Percentiles rank a stretch among this genome's conserved stretches.
These are phyloP conservation scores for Xylaria hypoxylon DNA, from an alignment of 2,329 filamentous ascomycete species.

Conservation along the genomic window DNA sequence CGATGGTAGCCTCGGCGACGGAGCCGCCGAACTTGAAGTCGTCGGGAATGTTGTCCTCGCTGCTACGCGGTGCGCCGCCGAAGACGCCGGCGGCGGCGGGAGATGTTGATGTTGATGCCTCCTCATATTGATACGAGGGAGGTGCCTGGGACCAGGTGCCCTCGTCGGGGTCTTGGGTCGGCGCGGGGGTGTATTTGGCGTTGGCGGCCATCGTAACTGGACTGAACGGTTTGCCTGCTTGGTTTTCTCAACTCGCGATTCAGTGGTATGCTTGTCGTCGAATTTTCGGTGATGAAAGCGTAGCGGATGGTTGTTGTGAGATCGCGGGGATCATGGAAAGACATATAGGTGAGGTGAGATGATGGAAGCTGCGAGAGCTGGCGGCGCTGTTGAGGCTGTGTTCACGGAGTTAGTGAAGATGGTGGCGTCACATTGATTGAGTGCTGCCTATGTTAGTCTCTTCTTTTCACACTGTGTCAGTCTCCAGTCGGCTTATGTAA, in stretches of 20 bases:
- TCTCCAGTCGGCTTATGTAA: too few species aligned
- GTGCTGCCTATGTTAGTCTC: conserved; percentile 8
- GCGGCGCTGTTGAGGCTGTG: conserved; percentile 28
- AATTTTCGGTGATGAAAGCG: conserved; percentile 11
- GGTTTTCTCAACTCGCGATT: conserved; percentile 16
- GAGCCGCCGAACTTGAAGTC: conserved; percentile 99
- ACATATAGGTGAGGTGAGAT: not conserved
- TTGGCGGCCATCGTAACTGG: conserved; percentile 72
- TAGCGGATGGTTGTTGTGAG: conserved; percentile 15
- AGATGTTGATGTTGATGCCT: conserved; percentile 63
- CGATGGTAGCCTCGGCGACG: conserved; percentile 91
- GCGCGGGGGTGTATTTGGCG: conserved; percentile 84
- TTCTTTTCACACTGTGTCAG: conserved; percentile 4
- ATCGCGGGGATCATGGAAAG: conserved; percentile 5
- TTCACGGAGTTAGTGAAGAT: not conserved
- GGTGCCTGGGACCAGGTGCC: conserved; percentile 75
- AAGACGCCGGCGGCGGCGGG: conserved; percentile 64
- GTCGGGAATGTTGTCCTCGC: conserved; percentile 92
- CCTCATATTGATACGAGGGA: conserved; percentile 78
- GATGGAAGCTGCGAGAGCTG: conserved; percentile 22
- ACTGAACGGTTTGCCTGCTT: not conserved
- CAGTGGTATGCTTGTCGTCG: conserved; percentile 9
- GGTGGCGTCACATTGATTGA: conserved; percentile 33
- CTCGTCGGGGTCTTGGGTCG: conserved; percentile 87
- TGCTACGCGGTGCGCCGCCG: conserved; percentile 76